Conservation (phyloP, 2,329 filamentous ascomycete species). For the Pseudopithomyces maydicus region DNA sequence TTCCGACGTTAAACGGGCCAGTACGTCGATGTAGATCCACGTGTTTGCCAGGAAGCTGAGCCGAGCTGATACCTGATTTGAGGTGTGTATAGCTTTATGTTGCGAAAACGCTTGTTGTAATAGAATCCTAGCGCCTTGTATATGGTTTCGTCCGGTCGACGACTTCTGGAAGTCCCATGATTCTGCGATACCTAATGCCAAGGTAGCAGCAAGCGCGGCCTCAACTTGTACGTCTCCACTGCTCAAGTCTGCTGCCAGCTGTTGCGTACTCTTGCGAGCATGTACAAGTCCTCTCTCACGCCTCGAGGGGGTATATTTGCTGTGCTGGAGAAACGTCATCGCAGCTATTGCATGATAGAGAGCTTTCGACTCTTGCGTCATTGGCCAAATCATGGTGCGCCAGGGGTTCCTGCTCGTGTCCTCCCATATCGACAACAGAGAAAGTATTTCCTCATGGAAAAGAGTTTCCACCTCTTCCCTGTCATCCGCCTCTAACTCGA, state of each 20-base stretch:
- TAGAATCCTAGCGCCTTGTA: constrained; percentile 66
- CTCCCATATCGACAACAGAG: constrained; percentile 71
- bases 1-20: constrained; percentile 68
- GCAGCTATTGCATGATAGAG: constrained; percentile 69
- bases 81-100: constrained; percentile 42
- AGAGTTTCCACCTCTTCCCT: constrained; percentile 64
- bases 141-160: constrained; percentile 67
- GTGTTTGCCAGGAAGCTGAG: constrained; percentile 70
- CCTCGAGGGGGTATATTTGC: constrained; percentile 59
- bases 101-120: constrained; percentile 62
- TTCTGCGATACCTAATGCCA: constrained; percentile 69
- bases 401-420: constrained; percentile 70
- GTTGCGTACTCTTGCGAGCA: constrained; percentile 64
- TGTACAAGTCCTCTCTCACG: constrained; percentile 66
- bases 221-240: constrained; percentile 65
- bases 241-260: constrained; percentile 56
- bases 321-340: constrained; percentile 69
- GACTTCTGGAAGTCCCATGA: constrained; percentile 68
- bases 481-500: constrained; percentile 42
- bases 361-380: constrained; percentile 65
- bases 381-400: constrained; percentile 70
- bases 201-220: constrained; percentile 67
- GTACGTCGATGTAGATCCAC: constrained; percentile 74
- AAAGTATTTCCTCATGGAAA: constrained; percentile 68
- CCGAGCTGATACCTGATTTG: constrained; percentile 46